These are phyloP conservation scores for Magnusiomyces ingens DNA, from an alignment of 1,139 yeast species.

Conservation along the genomic window DNA sequence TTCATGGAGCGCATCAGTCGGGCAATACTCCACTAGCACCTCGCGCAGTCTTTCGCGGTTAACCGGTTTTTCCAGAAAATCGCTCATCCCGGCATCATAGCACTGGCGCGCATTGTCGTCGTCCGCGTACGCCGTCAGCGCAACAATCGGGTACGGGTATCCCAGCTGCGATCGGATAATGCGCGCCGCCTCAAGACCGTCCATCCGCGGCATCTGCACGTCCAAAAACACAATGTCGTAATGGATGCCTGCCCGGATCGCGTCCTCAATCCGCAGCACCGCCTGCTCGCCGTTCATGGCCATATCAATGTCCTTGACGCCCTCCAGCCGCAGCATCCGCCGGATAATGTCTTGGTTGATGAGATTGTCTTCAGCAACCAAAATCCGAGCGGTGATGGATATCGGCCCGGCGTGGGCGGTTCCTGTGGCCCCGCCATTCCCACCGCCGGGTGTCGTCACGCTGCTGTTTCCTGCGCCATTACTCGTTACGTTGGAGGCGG, in stretches of 20 bases:
- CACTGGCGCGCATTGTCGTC: constrained; percentile 76
- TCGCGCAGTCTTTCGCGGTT: constrained; percentile 59
- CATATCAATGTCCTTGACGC: constrained; percentile 59
- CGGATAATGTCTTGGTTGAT: constrained; percentile 89
- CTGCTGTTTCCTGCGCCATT: neutral
- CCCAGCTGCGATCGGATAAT: constrained; percentile 60
- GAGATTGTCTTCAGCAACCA: constrained; percentile 91
- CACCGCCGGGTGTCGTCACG: neutral
- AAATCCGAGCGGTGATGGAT: constrained; percentile 34
- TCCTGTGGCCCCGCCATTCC: neutral
- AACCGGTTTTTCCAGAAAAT: constrained; percentile 82
- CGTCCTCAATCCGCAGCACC: constrained; percentile 51
- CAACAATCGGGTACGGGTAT: constrained; percentile 74
- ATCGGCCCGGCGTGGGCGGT: neutral
- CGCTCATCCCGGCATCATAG: constrained; percentile 77
- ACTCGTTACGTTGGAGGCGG: neutral
- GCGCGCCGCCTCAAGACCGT: constrained; percentile 78
- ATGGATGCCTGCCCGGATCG: constrained; percentile 35
- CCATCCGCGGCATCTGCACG: constrained; percentile 91
- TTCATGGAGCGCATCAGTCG: constrained; percentile 8
- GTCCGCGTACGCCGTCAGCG: constrained; percentile 80
- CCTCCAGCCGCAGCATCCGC: constrained; percentile 77
- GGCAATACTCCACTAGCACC: constrained; percentile 36
- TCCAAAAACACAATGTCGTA: constrained; percentile 89
- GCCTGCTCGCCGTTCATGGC: constrained; percentile 93